Percentiles rank a stretch among this genome's conserved stretches.
Conservation (phyloP, 805 yeast genomes). For the Candida morakotiae region DNA sequence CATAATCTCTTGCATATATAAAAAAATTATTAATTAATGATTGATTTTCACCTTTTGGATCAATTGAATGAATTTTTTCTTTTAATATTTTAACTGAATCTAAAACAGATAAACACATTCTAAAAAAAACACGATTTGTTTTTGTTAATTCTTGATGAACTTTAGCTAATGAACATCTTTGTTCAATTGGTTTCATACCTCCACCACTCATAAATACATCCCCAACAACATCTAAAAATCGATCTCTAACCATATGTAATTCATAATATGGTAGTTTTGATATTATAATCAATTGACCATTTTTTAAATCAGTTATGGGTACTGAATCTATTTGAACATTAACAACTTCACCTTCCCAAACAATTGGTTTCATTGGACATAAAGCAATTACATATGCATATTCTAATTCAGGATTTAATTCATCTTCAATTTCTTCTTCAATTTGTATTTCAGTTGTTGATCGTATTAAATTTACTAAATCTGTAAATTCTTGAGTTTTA, state of each 20-base stretch:
- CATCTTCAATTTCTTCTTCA: slow-evolving; percentile 16
- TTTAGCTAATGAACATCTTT: slow-evolving; percentile 63
- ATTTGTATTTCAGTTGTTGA: slow-evolving; percentile 14
- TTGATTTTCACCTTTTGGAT: slow-evolving; percentile 55
- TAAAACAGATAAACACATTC: slow-evolving; percentile 61
- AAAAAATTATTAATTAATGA: slow-evolving; percentile 74
- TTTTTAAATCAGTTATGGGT: slow-evolving; percentile 54
- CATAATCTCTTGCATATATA: slow-evolving; percentile 76
- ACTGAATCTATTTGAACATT: slow-evolving; percentile 46
- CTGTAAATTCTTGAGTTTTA: slow-evolving; percentile 22
- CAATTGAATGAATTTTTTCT: slow-evolving; percentile 51
- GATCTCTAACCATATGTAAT: slow-evolving; percentile 51
- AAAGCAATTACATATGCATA: slow-evolving; percentile 67
- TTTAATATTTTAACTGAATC: slow-evolving; percentile 52
- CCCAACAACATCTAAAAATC: slow-evolving; percentile 54
- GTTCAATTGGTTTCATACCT: slow-evolving; percentile 45
- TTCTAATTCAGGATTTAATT: slow-evolving; percentile 13
- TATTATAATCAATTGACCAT: slow-evolving; percentile 64
- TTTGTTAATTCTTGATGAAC: slow-evolving; percentile 71
- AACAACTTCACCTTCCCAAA: slow-evolving; percentile 84
- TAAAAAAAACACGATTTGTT: slow-evolving; percentile 62
- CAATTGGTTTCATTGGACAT: slow-evolving; percentile 77
- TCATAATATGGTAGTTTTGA: slow-evolving; percentile 63
- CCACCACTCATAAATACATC: slow-evolving; percentile 43
- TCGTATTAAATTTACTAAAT: slow-evolving; percentile 17